A percentile compares a stretch with the other conserved stretches of the same genome.
Conservation (phyloP, 2,329 filamentous ascomycete genomes). For the Penicillium sp. region DNA sequence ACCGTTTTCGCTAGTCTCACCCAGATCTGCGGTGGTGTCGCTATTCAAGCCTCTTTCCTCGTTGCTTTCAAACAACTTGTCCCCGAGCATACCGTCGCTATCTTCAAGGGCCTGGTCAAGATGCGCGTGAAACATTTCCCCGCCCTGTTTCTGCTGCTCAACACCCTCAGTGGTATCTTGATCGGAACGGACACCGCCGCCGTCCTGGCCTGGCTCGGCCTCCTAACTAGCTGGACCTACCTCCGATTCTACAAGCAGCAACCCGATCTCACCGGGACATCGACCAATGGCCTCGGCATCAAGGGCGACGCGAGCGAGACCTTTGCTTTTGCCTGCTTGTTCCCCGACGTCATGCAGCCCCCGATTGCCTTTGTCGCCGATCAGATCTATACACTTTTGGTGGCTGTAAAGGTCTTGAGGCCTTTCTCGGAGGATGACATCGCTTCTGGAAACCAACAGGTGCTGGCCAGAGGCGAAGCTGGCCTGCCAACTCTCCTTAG, state of each 20-base stretch:
- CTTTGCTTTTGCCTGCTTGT: conserved; percentile 93
- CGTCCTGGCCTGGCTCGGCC: conserved; percentile 72
- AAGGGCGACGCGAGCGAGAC: conserved; percentile 93
- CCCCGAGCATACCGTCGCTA: conserved; percentile 90
- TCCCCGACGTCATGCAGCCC: conserved; percentile 77
- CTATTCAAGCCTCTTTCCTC: conserved; percentile 87
- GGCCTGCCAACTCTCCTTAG: conserved; percentile 55
- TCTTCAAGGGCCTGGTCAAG: conserved; percentile 82
- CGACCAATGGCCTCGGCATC: conserved; percentile 54
- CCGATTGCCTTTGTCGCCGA: conserved; percentile 68
- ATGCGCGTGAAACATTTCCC: conserved; percentile 79
- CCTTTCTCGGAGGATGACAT: conserved; percentile 81
- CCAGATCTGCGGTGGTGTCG: conserved; percentile 80
- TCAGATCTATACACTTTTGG: conserved; percentile 66
- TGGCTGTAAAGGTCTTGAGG: conserved; percentile 70
- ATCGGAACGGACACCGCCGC: conserved; percentile 70
- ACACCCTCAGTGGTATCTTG: conserved; percentile 59
- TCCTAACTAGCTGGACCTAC: conserved; percentile 89
- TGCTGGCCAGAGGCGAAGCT: conserved; percentile 59
- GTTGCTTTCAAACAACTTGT: conserved; percentile 97
- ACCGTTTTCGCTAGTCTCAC: conserved; percentile 55
- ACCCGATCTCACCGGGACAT: conserved; percentile 51
- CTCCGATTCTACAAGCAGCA: conserved; percentile 83
- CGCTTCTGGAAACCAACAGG: conserved; percentile 66
- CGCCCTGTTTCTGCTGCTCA: conserved; percentile 68